Evolutionary conservation across 2,329 filamentous ascomycete genomes (phyloP).

Genomic region (Sarocladium strictum): DNA sequence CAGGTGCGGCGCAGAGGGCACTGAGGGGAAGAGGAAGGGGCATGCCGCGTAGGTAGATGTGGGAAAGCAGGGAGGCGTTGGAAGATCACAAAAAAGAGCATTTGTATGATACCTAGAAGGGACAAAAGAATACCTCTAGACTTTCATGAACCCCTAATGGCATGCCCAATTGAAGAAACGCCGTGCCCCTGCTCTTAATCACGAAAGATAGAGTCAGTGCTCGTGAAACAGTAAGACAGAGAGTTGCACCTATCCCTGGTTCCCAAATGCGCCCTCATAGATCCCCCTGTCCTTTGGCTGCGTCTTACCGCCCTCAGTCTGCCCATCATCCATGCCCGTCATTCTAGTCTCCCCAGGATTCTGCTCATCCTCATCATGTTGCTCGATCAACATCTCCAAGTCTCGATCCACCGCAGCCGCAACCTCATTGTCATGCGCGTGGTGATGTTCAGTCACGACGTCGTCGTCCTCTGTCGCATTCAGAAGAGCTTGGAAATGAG

Average conservation of each 20-base stretch:
- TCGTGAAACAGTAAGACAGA: not conserved
- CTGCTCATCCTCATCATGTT: constrained; percentile 38
- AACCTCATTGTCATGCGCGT: constrained; percentile 14
- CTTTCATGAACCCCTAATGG: constrained; percentile 8
- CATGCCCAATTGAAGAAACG: not conserved
- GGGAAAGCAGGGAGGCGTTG: constrained; percentile 12
- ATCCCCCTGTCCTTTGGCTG: not conserved
- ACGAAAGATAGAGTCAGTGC: not conserved
- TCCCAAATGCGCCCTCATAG: not conserved
- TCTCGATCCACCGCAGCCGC: constrained; percentile 39
- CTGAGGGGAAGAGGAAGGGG: constrained; percentile 77
- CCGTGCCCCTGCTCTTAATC: not conserved
- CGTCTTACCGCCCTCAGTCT: not conserved
- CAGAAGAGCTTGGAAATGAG: constrained; percentile 46
- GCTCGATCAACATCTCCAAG: constrained; percentile 46
- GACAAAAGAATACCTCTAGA: constrained; percentile 7
- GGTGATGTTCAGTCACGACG: not conserved
- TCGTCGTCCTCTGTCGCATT: constrained; percentile 38
- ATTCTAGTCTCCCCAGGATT: constrained; percentile 14
- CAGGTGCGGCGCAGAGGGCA: constrained; percentile 82
- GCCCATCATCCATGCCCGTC: not conserved
- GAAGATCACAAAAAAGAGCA: constrained; percentile 17
- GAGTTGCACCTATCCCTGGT: not conserved
- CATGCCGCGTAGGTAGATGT: constrained; percentile 72
- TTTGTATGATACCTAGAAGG: constrained; percentile 29